Evolutionary conservation across 257 asterid genomes (phyloP).

Genomic region (Penstemon barbatus): DNA sequence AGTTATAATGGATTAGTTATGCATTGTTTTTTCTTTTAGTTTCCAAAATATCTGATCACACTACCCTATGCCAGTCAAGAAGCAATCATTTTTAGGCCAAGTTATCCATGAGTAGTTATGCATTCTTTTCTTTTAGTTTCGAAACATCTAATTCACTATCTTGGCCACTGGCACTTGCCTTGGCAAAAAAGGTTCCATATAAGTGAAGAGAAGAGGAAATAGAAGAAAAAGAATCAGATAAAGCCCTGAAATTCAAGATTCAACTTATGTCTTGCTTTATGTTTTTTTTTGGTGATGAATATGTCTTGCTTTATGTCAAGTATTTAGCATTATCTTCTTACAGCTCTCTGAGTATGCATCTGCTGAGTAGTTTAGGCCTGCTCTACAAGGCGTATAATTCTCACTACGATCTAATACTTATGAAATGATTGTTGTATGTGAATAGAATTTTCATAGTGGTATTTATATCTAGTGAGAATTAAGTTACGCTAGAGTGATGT

Average conservation of each 20-base stretch:
- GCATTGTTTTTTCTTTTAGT: slow-evolving; percentile 16
- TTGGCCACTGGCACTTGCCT: background rate
- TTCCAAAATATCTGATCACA: background rate
- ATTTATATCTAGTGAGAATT: background rate
- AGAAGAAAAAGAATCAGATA: slow-evolving; percentile 3
- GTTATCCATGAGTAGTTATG: too few relatives aligned
- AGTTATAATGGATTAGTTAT: slow-evolving; percentile 21
- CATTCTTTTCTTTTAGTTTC: too few relatives aligned
- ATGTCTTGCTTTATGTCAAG: slow-evolving; percentile 2
- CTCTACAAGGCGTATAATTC: background rate
- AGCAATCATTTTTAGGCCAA: too few relatives aligned
- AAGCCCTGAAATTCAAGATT: background rate
- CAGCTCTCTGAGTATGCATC: background rate
- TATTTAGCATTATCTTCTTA: background rate
- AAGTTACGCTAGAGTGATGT: background rate
- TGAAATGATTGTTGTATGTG: background rate
- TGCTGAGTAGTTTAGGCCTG: slow-evolving; percentile 6
- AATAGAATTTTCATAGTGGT: background rate
- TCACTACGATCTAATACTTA: background rate
- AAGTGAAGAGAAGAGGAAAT: slow-evolving; percentile 2
- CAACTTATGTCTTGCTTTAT: too few relatives aligned
- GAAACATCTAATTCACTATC: too few relatives aligned
- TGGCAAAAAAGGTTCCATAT: background rate
- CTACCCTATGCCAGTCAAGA: background rate
- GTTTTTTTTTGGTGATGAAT: background rate